Conservation (phyloP, 768 basidiomycete genomes). For the Tubosaeta brunneosetosa region DNA sequence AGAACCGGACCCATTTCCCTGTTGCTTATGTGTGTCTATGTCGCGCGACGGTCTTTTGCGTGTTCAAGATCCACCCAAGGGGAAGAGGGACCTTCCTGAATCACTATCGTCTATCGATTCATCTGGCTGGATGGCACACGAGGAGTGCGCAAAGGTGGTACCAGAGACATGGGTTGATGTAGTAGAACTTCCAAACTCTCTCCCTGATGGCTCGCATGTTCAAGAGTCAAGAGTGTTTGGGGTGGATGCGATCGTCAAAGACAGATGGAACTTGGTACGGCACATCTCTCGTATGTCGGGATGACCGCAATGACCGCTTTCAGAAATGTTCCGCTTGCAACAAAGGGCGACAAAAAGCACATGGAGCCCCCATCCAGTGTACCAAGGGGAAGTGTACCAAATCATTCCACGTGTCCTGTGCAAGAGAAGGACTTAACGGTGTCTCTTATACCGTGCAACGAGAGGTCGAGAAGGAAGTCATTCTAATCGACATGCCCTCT, state of each 20-base stretch:
- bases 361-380: conserved; percentile 87
- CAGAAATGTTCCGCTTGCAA: conserved; percentile 90
- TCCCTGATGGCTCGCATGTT: conserved; percentile 29
- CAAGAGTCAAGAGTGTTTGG: conserved; percentile 68
- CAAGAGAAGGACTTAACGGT: conserved; percentile 47
- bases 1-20: conserved; percentile 56
- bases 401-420: conserved; percentile 93
- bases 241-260: conserved; percentile 83
- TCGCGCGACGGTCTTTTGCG: conserved; percentile 51
- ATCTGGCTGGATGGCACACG: conserved; percentile 71
- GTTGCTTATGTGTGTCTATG: conserved; percentile 62
- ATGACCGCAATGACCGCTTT: not conserved
- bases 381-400: conserved; percentile 91
- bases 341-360: conserved; percentile 59
- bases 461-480: conserved; percentile 79
- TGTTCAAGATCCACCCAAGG: conserved; percentile 63
- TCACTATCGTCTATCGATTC: conserved; percentile 19
- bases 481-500: conserved; percentile 45
- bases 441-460: conserved; percentile 59
- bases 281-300: not conserved
- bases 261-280: conserved; percentile 87
- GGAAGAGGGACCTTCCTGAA: conserved; percentile 49
- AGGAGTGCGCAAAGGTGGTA: conserved; percentile 70
- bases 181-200: conserved; percentile 36
- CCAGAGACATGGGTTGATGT: conserved; percentile 93